A percentile compares a stretch with the other conserved stretches of the same genome.
These are phyloP conservation scores for Williopsis jadinii DNA, from an alignment of 1,139 yeast genomes.

Conservation along the genomic window DNA sequence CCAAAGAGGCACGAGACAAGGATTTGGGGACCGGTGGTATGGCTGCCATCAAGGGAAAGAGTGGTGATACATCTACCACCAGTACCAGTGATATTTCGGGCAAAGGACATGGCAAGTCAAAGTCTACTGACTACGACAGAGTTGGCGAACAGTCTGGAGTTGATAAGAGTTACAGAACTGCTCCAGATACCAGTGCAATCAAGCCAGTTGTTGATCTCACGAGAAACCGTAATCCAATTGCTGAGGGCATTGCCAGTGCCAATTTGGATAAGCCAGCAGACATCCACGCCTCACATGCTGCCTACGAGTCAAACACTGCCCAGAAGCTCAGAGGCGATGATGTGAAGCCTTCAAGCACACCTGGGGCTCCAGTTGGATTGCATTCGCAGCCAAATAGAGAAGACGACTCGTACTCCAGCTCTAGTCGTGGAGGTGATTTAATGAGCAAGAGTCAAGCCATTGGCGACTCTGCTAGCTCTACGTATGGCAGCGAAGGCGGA, in stretches of 20 bases:
- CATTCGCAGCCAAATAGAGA: not conserved
- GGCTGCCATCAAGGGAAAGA: too few relatives aligned
- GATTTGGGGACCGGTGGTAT: not conserved
- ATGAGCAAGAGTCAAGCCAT: too few relatives aligned
- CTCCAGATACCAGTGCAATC: not conserved
- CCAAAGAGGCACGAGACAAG: not conserved
- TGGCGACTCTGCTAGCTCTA: too few relatives aligned
- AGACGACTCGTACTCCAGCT: not conserved
- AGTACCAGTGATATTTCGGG: too few relatives aligned
- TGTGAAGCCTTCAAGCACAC: too few relatives aligned
- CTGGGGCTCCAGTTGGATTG: too few relatives aligned
- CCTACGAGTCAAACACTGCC: slow-evolving; percentile 2
- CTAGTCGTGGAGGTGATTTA: not conserved
- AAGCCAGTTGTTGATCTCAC: slow-evolving; percentile 5
- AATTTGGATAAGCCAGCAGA: slow-evolving; percentile 2
- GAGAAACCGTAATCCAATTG: slow-evolving; percentile 12
- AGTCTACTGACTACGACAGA: not conserved
- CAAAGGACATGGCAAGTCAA: not conserved
- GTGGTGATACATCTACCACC: too few relatives aligned
- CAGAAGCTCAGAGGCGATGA: slow-evolving; percentile 1
- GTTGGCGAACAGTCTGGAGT: not conserved
- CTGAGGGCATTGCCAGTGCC: slow-evolving; percentile 5
- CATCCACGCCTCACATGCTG: not conserved
- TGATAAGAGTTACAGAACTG: not conserved
- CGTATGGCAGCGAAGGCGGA: too few relatives aligned